phyloP scores from a whole-genome alignment of 176 grass and related monocot species.

The Musa beccarii region DNA sequence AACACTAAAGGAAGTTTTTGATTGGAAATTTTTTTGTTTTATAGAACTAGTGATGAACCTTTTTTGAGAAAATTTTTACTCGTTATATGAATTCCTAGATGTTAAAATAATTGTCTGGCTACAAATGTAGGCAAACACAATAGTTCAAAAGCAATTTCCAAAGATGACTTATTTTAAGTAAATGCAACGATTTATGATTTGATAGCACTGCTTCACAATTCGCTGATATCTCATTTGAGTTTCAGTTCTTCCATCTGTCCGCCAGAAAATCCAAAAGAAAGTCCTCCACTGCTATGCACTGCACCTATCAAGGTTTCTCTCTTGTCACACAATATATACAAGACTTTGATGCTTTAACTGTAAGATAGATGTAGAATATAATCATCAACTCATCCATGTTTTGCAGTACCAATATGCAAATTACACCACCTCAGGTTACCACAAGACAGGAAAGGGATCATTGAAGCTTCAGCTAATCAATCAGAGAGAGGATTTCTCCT shows the following conservation, averaged over 20 bases:
- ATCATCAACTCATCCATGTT: constrained; percentile 16
- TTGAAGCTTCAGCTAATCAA: constrained; percentile 88
- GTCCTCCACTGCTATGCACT: constrained; percentile 67
- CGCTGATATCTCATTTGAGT: constrained; percentile 13
- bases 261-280: constrained; percentile 47
- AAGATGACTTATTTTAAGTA: neutral
- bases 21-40: neutral
- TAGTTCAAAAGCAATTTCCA: neutral
- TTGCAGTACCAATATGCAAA: constrained; percentile 82
- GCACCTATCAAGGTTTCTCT: constrained; percentile 70
- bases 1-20: neutral
- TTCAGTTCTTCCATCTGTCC: constrained; percentile 54
- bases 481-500: constrained; percentile 80
- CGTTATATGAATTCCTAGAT: neutral
- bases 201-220: neutral
- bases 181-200: neutral
- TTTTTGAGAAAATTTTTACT: neutral
- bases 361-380: neutral
- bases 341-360: neutral
- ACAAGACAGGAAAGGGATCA: constrained; percentile 51
- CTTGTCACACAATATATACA: neutral
- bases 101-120: neutral
- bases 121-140: neutral
- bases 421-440: constrained; percentile 40
- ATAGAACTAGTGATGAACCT: neutral